These are phyloP conservation scores for Leishmania aethiopica DNA, from an alignment of 208 protist species.

Conservation along the genomic window DNA sequence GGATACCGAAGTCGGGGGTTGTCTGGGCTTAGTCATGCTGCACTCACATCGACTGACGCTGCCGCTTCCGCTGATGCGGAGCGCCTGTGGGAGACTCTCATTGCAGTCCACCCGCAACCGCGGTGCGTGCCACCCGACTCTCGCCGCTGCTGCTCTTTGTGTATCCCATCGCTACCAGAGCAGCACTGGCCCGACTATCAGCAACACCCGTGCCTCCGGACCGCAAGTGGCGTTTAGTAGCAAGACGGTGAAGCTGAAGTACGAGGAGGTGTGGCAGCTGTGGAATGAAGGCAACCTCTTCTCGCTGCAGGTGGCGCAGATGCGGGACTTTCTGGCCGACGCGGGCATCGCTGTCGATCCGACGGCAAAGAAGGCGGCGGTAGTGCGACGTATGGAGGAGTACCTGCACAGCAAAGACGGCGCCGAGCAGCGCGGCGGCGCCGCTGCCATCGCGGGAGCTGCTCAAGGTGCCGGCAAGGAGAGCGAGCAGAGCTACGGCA, in stretches of 20 bases:
- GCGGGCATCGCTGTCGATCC: constrained; percentile 28
- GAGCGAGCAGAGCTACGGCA: constrained; percentile 52
- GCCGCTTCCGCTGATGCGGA: not conserved
- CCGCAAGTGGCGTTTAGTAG: constrained; percentile 1
- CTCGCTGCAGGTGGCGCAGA: constrained; percentile 79
- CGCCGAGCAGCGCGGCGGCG: constrained; percentile 13
- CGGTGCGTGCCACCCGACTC: not conserved
- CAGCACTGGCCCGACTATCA: not conserved
- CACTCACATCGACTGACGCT: not conserved
- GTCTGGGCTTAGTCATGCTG: not conserved
- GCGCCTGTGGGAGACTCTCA: not conserved
- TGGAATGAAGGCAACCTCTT: constrained; percentile 94
- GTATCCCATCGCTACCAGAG: constrained; percentile 20
- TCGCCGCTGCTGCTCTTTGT: not conserved
- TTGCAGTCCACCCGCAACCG: not conserved
- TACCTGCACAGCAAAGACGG: constrained; percentile 56
- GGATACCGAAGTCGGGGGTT: not conserved
- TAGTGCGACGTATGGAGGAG: constrained; percentile 89
- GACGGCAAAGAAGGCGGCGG: constrained; percentile 64
- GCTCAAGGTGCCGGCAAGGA: constrained; percentile 12
- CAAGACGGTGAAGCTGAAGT: constrained; percentile 28
- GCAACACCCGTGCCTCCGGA: not conserved
- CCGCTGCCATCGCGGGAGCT: not conserved
- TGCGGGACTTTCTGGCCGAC: constrained; percentile 71
- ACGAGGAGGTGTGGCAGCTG: constrained; percentile 81